Percentiles rank a stretch among this genome's conserved stretches.
phyloP scores from a whole-genome alignment of 129 eudicot species.

The Tagetes erecta region DNA sequence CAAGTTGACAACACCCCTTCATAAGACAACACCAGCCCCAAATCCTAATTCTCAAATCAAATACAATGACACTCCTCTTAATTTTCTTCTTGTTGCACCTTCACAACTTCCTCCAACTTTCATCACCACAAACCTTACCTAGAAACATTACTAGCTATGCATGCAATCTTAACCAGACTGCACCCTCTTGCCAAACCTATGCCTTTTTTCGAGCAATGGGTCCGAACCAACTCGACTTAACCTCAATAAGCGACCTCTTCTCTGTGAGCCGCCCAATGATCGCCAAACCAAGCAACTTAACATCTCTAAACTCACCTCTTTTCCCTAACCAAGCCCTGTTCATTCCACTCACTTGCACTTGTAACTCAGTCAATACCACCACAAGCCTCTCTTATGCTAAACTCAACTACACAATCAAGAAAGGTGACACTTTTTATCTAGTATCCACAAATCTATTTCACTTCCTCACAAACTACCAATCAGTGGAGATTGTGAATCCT shows the following conservation, averaged over 20 bases:
- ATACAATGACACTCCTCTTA: conserved; percentile 36
- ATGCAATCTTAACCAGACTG: conserved; percentile 52
- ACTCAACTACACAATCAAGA: conserved; percentile 49
- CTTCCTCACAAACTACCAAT: conserved; percentile 76
- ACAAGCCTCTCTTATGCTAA: conserved; percentile 58
- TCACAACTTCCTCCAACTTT: conserved; percentile 21
- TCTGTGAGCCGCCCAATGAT: conserved; percentile 68
- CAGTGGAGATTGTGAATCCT: conserved; percentile 76
- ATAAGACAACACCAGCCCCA: conserved; percentile 30
- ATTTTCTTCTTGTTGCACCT: conserved; percentile 32
- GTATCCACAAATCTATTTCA: conserved; percentile 48
- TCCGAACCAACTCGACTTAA: conserved; percentile 61
- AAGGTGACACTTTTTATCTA: conserved; percentile 59
- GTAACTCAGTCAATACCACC: conserved; percentile 52
- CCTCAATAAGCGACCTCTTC: conserved; percentile 76
- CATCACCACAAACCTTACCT: conserved; percentile 41
- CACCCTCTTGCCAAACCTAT: conserved; percentile 64
- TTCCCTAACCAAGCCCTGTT: conserved; percentile 64
- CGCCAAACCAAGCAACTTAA: conserved; percentile 71
- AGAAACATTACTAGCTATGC: conserved; percentile 60
- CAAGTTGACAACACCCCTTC: conserved; percentile 19
- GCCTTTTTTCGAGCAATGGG: conserved; percentile 60
- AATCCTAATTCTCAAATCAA: conserved; percentile 4
- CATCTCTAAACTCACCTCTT: conserved; percentile 54
- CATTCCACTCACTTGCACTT: conserved; percentile 72